Base-by-base conservation (phyloP, 352 stramenopile species). In the Albugo laibachii region DNA sequence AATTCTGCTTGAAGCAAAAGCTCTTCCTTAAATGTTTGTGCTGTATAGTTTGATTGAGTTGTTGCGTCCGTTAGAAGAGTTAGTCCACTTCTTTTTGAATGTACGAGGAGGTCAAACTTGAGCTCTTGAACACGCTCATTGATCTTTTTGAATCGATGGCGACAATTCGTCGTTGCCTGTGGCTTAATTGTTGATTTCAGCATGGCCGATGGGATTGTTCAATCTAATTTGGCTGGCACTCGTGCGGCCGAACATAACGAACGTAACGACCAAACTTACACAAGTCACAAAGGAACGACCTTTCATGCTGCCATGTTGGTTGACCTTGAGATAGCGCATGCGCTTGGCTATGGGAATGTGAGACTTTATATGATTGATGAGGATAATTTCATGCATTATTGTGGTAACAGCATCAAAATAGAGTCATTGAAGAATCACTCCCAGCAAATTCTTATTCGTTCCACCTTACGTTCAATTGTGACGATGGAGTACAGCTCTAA, bases 121-220 rank as follows among this genome's bases (percentile, higher is more conserved):
- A 92, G 49, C 41, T 72, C 80, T 45, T 63, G 63, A 36, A 92
- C 66, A 49, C 79, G 76, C 66, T 92, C 79, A 27, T 78, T 65
- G 31, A 88, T 75, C 38, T 66, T 71, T 58, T 88, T 69, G 58
- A 92, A 92, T 62, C 79, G 79, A 49, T 89, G 77, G 45, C 77
- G 69, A 44, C 69, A 68, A 65, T 43, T 19, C 38, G 3, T 24
- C 2, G 8, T 10, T 8, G 19, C 19, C 8, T 24, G 2, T 24
- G 19, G 38, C 38, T 19, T 24, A 8, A 43, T 81, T 83, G 58
- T 79, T 80, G 39, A 57, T 61, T 31, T 31, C 8, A 31, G 3
- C 24, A 31, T 31, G 3, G 24, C 24, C 3, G 8, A 10, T 31
- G 3, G 24, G 24, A 31, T 31, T 31, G 24, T 31, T 10, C 8